Base-by-base conservation (phyloP, 1,284 basidiomycete species). In the Cutaneotrichosporon mucoides region DNA sequence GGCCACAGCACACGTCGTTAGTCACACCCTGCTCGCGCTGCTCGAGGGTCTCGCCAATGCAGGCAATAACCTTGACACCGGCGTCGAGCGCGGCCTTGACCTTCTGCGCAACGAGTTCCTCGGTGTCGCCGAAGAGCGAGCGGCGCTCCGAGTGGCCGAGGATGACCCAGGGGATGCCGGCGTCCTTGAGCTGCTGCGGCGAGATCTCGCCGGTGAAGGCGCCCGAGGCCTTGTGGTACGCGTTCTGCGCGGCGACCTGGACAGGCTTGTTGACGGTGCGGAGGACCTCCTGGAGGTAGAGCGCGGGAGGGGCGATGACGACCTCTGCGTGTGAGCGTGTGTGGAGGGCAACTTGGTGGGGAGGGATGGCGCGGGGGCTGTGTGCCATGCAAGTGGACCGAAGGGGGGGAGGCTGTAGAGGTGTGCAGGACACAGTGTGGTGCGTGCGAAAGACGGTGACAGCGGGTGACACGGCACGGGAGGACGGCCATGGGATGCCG, bases 61-160 rank as follows among this genome's bases (percentile, higher is more conserved):
- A 99, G 66, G 96, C 88, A 73, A 99, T 97, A 67, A 98, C 90
- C 61, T 84, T 87, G 66, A 98, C 83, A 8, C 83, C 84, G 1
- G 83, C 81, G 54, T 85, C 85, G 38, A 73, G 56, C 12, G 69
- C 68, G 4, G 87, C 87, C 67, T 85, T 83, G 64, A 90, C 92
- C 84, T 98, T 99, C 64, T 84, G 81, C 13, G 91, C 94, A 62
- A 98, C 88, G 57, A 89, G 70, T 62, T 85, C 85, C 66, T 92
- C 92, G 24, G 86, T 84, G 78, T 99, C 96, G 75, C 86, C 83
- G 83, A 99, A 99, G 67, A 96, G 79, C 5, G 89, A 88, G 60
- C 95, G 88, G 67, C 96, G 89, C 79, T 99, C 96, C 50, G 93
- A 97, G 83, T 99, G 95, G 84, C 94, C 95, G 61, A 98, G 85